Conservation (phyloP, 169 alveolate genomes). For the Amoebophrya sp. region DNA sequence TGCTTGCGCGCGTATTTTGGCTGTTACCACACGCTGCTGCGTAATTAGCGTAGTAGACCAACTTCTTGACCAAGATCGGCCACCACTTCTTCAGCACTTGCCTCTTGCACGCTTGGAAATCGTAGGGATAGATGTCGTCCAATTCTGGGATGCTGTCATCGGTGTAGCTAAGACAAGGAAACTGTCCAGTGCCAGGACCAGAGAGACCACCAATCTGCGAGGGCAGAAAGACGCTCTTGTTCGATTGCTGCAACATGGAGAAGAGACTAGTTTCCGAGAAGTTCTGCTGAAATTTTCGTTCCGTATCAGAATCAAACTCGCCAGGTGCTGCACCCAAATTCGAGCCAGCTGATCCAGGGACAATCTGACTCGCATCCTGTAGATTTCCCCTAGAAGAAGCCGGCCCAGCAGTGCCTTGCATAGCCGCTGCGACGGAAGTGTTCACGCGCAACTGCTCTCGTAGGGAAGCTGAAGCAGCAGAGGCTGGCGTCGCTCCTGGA, state of each 20-base stretch:
- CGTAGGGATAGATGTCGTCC: constrained; percentile 15
- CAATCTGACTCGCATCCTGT: too few relatives aligned
- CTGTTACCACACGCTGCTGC: background rate
- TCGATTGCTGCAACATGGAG: background rate
- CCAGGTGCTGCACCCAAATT: too few relatives aligned
- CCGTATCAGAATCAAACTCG: background rate
- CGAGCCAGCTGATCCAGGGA: too few relatives aligned
- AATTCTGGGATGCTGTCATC: background rate
- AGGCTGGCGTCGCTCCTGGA: too few relatives aligned
- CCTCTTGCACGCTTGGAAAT: background rate
- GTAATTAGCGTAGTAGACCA: background rate
- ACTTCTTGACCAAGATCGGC: constrained; percentile 4
- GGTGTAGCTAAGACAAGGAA: background rate
- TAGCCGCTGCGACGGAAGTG: too few relatives aligned
- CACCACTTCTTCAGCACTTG: background rate
- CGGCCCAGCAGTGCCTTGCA: too few relatives aligned
- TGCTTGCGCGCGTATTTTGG: background rate
- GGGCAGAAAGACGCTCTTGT: background rate
- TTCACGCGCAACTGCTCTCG: too few relatives aligned
- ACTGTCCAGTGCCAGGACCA: background rate
- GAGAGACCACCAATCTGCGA: background rate
- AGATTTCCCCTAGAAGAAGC: too few relatives aligned
- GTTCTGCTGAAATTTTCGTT: background rate
- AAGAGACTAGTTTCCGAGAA: background rate
- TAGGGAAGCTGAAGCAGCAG: too few relatives aligned